phyloP scores from a whole-genome alignment of 768 basidiomycete species.

The Lentinula raphanica region DNA sequence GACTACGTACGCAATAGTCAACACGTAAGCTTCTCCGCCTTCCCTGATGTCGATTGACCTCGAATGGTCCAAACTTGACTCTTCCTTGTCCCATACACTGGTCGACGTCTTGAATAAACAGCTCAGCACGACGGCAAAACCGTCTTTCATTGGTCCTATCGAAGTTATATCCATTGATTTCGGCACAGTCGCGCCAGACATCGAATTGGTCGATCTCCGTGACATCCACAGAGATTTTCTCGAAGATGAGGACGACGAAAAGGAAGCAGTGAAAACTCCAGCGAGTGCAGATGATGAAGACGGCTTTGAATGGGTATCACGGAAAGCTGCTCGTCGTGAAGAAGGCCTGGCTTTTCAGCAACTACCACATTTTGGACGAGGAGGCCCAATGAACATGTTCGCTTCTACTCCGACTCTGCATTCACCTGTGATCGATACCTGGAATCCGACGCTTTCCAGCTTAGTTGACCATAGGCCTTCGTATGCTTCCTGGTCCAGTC shows the following conservation, averaged over 20 bases:
- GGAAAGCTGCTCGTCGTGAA: constrained; percentile 52
- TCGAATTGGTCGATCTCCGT: constrained; percentile 86
- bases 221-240: constrained; percentile 95
- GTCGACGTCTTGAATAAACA: constrained; percentile 76
- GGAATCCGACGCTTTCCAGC: neutral
- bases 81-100: constrained; percentile 61
- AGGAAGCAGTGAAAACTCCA: constrained; percentile 47
- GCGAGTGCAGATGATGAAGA: constrained; percentile 62
- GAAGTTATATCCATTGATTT: constrained; percentile 84
- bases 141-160: constrained; percentile 93
- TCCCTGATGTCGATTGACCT: constrained; percentile 88
- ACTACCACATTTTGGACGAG: constrained; percentile 59
- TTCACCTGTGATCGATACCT: constrained; percentile 1
- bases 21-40: neutral
- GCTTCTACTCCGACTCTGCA: constrained; percentile 43
- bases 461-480: neutral
- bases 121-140: constrained; percentile 64
- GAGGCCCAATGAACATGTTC: constrained; percentile 54
- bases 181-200: constrained; percentile 74
- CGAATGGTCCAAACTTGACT: constrained; percentile 84
- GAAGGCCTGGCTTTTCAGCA: constrained; percentile 60
- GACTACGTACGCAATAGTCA: too few species aligned
- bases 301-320: constrained; percentile 77
- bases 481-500: constrained; percentile 10
- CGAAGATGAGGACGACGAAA: constrained; percentile 57